These are phyloP conservation scores for Mucor mucedo DNA, from an alignment of 371 early-diverging fungal genomes.

Conservation along the genomic window DNA sequence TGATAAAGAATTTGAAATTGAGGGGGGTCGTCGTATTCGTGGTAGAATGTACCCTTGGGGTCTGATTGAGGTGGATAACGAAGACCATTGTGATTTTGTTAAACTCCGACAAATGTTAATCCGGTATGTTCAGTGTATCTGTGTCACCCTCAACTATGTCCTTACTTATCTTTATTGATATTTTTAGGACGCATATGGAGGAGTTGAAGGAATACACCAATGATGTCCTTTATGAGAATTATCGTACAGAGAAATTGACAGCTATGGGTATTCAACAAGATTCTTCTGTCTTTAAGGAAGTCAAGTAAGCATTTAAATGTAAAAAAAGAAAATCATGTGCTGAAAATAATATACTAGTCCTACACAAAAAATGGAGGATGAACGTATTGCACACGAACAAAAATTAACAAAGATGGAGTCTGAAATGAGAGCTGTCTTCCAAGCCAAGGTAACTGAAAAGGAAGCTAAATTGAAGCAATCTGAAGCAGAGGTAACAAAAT, in stretches of 20 bases:
- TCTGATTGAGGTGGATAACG: constrained; percentile 91
- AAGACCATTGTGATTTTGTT: constrained; percentile 92
- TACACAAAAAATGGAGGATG: constrained; percentile 90
- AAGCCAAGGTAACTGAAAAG: constrained; percentile 97
- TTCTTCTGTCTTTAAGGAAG: constrained; percentile 78
- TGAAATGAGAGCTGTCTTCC: constrained; percentile 97
- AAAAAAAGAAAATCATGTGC: neutral
- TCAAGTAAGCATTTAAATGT: constrained; percentile 54
- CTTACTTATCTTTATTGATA: neutral
- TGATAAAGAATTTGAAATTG: constrained; percentile 82
- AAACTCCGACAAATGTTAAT: constrained; percentile 92
- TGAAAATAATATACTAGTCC: constrained; percentile 54
- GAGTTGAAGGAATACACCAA: constrained; percentile 93
- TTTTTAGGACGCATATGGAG: constrained; percentile 82
- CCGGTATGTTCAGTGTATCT: constrained; percentile 43
- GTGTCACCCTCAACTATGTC: too few species aligned
- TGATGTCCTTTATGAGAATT: constrained; percentile 93
- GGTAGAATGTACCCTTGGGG: constrained; percentile 97
- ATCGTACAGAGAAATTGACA: constrained; percentile 90
- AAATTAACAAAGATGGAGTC: constrained; percentile 96
- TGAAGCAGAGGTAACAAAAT: constrained; percentile 84
- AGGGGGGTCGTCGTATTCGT: constrained; percentile 86
- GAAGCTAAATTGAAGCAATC: constrained; percentile 94
- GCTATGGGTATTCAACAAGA: constrained; percentile 83
- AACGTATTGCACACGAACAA: constrained; percentile 87